Conservation (phyloP, 306 rosid genomes). For the Phaseolus lunatus region DNA sequence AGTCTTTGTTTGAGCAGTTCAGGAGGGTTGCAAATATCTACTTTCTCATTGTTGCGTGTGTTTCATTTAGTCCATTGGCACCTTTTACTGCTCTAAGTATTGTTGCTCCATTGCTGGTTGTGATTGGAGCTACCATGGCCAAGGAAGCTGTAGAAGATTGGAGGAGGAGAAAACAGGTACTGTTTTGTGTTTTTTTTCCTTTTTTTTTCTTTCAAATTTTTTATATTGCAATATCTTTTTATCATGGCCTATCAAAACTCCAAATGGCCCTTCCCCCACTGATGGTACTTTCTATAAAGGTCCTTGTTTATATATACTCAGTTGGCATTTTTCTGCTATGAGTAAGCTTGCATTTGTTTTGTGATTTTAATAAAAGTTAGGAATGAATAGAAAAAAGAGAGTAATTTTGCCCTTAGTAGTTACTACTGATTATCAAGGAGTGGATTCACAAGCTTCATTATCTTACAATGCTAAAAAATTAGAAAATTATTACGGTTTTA, state of each 20-base stretch:
- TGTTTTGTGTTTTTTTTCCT: neutral
- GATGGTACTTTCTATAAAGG: conserved; percentile 8
- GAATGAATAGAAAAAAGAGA: neutral
- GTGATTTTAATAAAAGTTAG: conserved; percentile 14
- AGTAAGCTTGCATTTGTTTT: conserved; percentile 1
- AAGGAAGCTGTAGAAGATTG: conserved; percentile 97
- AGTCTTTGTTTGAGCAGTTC: conserved; percentile 91
- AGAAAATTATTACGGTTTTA: neutral
- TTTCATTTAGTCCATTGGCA: conserved; percentile 87
- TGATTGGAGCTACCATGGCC: conserved; percentile 85
- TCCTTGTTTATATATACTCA: neutral
- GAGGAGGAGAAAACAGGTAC: conserved; percentile 91
- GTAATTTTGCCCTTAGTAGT: neutral
- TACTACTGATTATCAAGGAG: conserved; percentile 6
- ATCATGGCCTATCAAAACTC: neutral
- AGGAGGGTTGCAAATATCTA: conserved; percentile 92
- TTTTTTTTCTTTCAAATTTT: conserved; percentile 16
- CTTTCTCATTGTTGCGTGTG: conserved; percentile 83
- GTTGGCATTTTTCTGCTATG: neutral
- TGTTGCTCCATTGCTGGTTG: conserved; percentile 68
- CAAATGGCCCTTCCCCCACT: neutral
- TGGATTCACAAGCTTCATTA: conserved; percentile 9
- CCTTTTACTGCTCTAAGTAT: conserved; percentile 74
- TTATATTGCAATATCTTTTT: neutral
- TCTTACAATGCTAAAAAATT: conserved; percentile 35